Evolutionary conservation across 495 filamentous ascomycete genomes (phyloP), one percentile per base, ranked within the genome.

Genomic region (Penicillium simplicissimum): DNA sequence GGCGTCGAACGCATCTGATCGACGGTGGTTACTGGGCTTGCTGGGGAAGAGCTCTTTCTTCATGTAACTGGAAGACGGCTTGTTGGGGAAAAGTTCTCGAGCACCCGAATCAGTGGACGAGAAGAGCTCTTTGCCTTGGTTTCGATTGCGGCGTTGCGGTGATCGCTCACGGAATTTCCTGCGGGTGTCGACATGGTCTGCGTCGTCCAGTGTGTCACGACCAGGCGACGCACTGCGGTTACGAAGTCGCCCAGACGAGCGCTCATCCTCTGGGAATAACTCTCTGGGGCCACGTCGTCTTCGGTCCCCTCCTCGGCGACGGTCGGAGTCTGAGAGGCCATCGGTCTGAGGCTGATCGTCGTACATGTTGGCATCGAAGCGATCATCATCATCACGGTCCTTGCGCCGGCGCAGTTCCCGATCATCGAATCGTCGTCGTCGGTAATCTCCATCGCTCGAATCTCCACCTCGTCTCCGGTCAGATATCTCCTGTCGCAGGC

Each of bases 301-400:
- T 10, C 72, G 68, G 21, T 62, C 63, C 60, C 48, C 67, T 40
- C 25, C 14, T 10, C 62, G 74, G 57, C 55, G 71, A 62, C 58
- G 73, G 65, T 68, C 73, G 49, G 63, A 59, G 63, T 74, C 69
- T 8, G 69, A 72, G 58, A 67, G 78, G 65, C 67, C 74, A 34
- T 58, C 65, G 8, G 13, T 35, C 37, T 55, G 19, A 7, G 66
- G 66, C 17, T 68, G 57, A 60, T 96, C 92, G 62, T 92, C 92
- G 62, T 96, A 96, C 73, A 96, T 85, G 58, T 81, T 89, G 23
- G 83, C 89, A 63, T 87, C 85, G 66, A 92, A 91, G 1, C 73
- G 71, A 15, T 84, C 79, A 11, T 80, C 79, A 8, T 67, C 69
- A 53, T 82, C 82, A 5, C 84, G 79, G 58, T 84, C 81, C 42